phyloP scores from a whole-genome alignment of 768 basidiomycete species.

The Tephrocybe sp. region DNA sequence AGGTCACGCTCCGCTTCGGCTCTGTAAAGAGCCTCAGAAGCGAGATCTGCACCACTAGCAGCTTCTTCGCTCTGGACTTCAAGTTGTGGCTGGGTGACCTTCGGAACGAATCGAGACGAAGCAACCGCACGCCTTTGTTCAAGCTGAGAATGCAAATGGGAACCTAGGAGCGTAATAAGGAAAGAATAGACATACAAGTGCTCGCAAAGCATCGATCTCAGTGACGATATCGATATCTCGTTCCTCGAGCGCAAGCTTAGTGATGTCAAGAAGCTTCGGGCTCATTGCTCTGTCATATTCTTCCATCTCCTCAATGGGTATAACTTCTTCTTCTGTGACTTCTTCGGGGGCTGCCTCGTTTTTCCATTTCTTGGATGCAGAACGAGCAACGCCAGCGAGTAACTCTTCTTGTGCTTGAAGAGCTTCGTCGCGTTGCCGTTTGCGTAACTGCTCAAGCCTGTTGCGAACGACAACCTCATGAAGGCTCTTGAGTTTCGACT shows the following conservation, averaged over 20 bases:
- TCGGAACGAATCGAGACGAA: slow-evolving; percentile 86
- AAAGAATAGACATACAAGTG: slow-evolving; percentile 53
- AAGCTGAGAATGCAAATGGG: slow-evolving; percentile 44
- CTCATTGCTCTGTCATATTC: slow-evolving; percentile 87
- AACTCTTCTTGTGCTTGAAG: slow-evolving; percentile 91
- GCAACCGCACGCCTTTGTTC: slow-evolving; percentile 80
- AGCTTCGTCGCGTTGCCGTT: slow-evolving; percentile 95
- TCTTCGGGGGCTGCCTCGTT: slow-evolving; percentile 37
- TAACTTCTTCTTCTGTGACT: slow-evolving; percentile 31
- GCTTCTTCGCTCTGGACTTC: slow-evolving; percentile 59
- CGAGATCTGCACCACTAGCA: slow-evolving; percentile 70
- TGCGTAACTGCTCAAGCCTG: slow-evolving; percentile 92
- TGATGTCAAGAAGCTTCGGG: slow-evolving; percentile 73
- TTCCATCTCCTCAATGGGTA: slow-evolving; percentile 67
- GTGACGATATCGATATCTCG: slow-evolving; percentile 77
- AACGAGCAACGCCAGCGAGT: slow-evolving; percentile 72
- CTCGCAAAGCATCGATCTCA: slow-evolving; percentile 60
- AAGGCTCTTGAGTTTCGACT: slow-evolving; percentile 89
- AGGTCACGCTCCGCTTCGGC: slow-evolving; percentile 91
- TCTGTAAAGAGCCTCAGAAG: slow-evolving; percentile 87
- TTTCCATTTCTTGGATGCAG: slow-evolving; percentile 41
- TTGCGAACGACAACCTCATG: slow-evolving; percentile 98
- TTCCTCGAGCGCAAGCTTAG: slow-evolving; percentile 72
- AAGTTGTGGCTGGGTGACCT: slow-evolving; percentile 58
- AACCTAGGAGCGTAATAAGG: slow-evolving; percentile 2